A percentile compares a stretch with the other conserved stretches of the same genome.
These are phyloP conservation scores for Trichomonas vaginalis DNA, from an alignment of 208 protist genomes.

Conservation along the genomic window DNA sequence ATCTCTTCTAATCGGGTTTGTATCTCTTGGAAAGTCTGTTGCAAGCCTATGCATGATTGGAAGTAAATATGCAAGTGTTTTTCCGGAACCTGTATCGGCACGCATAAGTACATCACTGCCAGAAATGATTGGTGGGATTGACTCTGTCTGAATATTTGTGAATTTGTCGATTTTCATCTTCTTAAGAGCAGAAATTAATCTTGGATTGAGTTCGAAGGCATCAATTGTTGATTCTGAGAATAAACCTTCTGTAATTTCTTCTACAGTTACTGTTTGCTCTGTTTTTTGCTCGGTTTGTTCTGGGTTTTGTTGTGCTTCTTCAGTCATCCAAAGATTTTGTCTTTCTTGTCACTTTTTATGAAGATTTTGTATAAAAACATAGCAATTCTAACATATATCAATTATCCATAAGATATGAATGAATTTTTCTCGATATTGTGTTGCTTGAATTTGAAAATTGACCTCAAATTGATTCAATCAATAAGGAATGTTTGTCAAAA, in stretches of 20 bases:
- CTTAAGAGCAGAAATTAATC: not conserved
- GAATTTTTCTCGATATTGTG: too few species aligned
- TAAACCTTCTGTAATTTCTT: not conserved
- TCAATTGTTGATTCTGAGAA: not conserved
- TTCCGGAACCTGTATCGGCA: slow-evolving; percentile 88
- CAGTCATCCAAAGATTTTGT: not conserved
- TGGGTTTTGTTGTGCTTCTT: not conserved
- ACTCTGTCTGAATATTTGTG: not conserved
- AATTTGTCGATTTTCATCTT: not conserved
- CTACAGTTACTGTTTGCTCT: not conserved
- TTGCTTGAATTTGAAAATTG: too few species aligned
- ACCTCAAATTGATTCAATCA: too few species aligned
- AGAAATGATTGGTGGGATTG: slow-evolving; percentile 41
- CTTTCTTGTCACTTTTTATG: not conserved
- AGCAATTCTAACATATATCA: too few species aligned
- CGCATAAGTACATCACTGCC: slow-evolving; percentile 88
- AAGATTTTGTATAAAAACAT: not conserved
- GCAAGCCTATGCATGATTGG: slow-evolving; percentile 69
- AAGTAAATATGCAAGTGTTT: slow-evolving; percentile 92
- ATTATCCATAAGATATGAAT: too few species aligned
- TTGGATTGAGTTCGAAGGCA: not conserved
- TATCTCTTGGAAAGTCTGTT: not conserved
- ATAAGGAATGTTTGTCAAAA: too few species aligned
- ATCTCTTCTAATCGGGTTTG: not conserved
- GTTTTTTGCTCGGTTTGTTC: not conserved